Evolutionary conservation across 176 grass and related monocot species (phyloP).

Genomic region (Dactylis glomerata): DNA sequence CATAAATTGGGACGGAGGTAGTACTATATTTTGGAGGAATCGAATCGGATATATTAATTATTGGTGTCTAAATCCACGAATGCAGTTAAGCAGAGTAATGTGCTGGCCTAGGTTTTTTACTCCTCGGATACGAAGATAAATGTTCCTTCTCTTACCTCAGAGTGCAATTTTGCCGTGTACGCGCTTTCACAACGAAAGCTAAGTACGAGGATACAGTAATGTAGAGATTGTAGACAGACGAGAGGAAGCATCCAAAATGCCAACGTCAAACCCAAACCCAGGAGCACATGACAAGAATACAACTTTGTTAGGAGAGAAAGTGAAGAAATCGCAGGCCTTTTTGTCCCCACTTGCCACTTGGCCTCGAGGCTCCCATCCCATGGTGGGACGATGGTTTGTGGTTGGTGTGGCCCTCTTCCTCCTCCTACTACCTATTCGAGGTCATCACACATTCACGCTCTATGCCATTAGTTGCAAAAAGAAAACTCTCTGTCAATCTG

Average conservation of each 20-base stretch:
- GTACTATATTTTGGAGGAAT: not conserved
- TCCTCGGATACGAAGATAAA: not conserved
- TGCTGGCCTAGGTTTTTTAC: not conserved
- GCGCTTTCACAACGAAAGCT: not conserved
- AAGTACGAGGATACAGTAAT: not conserved
- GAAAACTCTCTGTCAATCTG: too few species aligned
- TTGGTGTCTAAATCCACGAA: not conserved
- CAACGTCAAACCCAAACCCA: constrained; percentile 32
- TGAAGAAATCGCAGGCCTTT: not conserved
- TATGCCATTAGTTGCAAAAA: too few species aligned
- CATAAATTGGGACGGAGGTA: too few species aligned
- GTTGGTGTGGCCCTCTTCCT: not conserved
- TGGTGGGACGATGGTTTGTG: not conserved
- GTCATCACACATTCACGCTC: not conserved
- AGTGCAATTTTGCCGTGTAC: not conserved
- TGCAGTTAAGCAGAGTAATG: not conserved
- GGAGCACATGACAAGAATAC: constrained; percentile 28
- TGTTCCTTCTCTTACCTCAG: not conserved
- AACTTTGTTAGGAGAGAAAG: not conserved
- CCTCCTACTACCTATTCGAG: not conserved
- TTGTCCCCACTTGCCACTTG: not conserved
- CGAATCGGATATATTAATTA: not conserved
- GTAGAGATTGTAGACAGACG: not conserved
- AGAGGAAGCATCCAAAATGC: constrained; percentile 4
- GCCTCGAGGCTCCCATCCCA: not conserved